Evolutionary conservation across 805 yeast genomes (phyloP).

Genomic region (Lipomyces sp.): DNA sequence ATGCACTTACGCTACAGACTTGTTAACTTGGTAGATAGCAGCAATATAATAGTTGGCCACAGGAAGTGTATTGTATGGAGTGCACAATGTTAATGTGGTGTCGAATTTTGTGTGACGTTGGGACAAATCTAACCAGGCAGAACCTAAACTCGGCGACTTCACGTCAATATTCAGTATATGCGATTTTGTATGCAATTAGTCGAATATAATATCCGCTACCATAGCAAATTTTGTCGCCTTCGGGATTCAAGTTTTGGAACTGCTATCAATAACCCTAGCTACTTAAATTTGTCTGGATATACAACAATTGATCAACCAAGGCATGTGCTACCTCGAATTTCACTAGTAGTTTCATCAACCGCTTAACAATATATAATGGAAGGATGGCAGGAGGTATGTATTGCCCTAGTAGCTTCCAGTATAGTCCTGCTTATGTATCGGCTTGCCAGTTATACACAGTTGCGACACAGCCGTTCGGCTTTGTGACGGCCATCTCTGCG

Average conservation of each 20-base stretch:
- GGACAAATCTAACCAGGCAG: too few relatives aligned
- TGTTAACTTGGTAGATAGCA: too few relatives aligned
- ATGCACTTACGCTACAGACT: too few relatives aligned
- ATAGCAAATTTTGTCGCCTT: neutral
- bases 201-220: neutral
- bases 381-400: constrained; percentile 36
- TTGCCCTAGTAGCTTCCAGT: neutral
- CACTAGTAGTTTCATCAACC: neutral
- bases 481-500: constrained; percentile 34
- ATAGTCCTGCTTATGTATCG: neutral
- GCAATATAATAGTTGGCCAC: too few relatives aligned
- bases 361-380: constrained; percentile 22
- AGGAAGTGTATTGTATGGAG: too few relatives aligned
- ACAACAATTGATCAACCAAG: neutral
- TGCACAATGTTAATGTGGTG: too few relatives aligned
- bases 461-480: constrained; percentile 28
- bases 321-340: neutral
- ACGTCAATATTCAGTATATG: neutral
- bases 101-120: too few relatives aligned
- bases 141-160: neutral
- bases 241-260: neutral
- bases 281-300: neutral
- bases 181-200: neutral
- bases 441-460: constrained; percentile 22
- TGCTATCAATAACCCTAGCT: neutral